Conservation (phyloP, 2,329 filamentous ascomycete genomes). For the Xylaria sp. region DNA sequence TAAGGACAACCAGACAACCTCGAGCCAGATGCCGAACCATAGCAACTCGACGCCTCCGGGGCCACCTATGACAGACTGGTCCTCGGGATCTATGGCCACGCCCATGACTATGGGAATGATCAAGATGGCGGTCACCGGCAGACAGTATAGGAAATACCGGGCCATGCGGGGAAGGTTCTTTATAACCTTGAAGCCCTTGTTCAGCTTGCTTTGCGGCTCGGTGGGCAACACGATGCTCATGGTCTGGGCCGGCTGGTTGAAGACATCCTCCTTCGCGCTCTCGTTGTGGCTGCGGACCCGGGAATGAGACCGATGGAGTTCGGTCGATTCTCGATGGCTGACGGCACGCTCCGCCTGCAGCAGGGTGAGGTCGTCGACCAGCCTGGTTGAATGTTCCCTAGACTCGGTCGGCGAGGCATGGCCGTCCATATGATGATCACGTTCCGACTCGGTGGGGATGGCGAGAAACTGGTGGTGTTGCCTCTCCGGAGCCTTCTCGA, state of each 20-base stretch:
- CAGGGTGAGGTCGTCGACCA: conserved; percentile 37
- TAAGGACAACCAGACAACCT: conserved; percentile 88
- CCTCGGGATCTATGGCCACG: conserved; percentile 51
- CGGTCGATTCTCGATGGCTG: conserved; percentile 28
- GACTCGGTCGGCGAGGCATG: conserved; percentile 31
- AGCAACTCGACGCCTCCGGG: conserved; percentile 76
- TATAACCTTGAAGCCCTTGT: conserved; percentile 63
- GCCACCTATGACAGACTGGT: conserved; percentile 57
- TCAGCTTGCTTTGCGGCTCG: conserved; percentile 62
- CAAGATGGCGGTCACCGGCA: conserved; percentile 64
- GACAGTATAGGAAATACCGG: conserved; percentile 73
- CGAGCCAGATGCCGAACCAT: conserved; percentile 96
- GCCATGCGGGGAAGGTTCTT: conserved; percentile 61
- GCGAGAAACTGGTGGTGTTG: conserved; percentile 26
- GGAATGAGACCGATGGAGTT: conserved; percentile 29
- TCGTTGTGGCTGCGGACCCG: conserved; percentile 25
- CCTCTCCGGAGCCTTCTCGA: conserved; percentile 9
- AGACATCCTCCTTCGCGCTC: conserved; percentile 34
- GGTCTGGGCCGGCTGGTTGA: conserved; percentile 32
- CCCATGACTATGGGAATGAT: conserved; percentile 71
- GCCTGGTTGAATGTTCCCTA: conserved; percentile 32
- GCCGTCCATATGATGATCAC: too few relatives aligned
- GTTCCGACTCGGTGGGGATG: conserved; percentile 22
- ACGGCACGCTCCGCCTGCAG: conserved; percentile 37
- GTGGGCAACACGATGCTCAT: conserved; percentile 44